A percentile compares a stretch with the other conserved stretches of the same genome.
Conservation (phyloP, 768 basidiomycete species). For the Tylopilus sp. region DNA sequence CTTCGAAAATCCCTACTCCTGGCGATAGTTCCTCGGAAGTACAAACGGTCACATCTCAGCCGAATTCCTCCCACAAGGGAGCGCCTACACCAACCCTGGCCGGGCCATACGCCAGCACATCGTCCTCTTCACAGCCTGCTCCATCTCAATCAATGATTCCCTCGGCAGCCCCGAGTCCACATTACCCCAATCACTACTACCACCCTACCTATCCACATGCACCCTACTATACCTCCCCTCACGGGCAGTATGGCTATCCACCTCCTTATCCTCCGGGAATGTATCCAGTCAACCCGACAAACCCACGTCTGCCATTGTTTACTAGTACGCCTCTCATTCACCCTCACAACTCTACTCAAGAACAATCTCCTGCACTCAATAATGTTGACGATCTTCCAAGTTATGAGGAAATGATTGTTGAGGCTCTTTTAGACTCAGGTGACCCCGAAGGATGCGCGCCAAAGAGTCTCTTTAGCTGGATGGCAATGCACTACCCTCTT, state of each 20-base stretch:
- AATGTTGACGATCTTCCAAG: slow-evolving; percentile 64
- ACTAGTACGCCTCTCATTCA: slow-evolving; percentile 36
- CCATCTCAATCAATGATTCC: slow-evolving; percentile 19
- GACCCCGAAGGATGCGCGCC: slow-evolving; percentile 79
- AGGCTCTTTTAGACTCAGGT: slow-evolving; percentile 61
- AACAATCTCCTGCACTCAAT: slow-evolving; percentile 21
- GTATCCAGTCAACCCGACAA: slow-evolving; percentile 29
- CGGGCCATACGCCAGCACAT: slow-evolving; percentile 17
- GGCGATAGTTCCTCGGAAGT: slow-evolving; percentile 13
- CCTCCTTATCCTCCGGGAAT: slow-evolving; percentile 32
- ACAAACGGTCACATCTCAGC: slow-evolving; percentile 13
- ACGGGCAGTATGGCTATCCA: slow-evolving; percentile 38
- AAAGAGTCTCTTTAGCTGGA: slow-evolving; percentile 82
- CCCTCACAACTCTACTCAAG: slow-evolving; percentile 31
- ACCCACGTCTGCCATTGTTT: slow-evolving; percentile 31
- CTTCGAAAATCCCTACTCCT: slow-evolving; percentile 12
- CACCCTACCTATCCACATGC: slow-evolving; percentile 62
- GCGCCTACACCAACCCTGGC: slow-evolving; percentile 25
- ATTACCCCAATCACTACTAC: slow-evolving; percentile 55
- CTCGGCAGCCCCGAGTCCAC: slow-evolving; percentile 25
- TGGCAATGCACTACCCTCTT: slow-evolving; percentile 76
- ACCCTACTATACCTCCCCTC: slow-evolving; percentile 57
- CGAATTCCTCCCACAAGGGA: slow-evolving; percentile 17
- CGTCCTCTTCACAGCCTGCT: slow-evolving; percentile 17
- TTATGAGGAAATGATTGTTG: slow-evolving; percentile 91